These are phyloP conservation scores for Oidiodendron maius DNA, from an alignment of 495 filamentous ascomycete genomes.

Conservation along the genomic window DNA sequence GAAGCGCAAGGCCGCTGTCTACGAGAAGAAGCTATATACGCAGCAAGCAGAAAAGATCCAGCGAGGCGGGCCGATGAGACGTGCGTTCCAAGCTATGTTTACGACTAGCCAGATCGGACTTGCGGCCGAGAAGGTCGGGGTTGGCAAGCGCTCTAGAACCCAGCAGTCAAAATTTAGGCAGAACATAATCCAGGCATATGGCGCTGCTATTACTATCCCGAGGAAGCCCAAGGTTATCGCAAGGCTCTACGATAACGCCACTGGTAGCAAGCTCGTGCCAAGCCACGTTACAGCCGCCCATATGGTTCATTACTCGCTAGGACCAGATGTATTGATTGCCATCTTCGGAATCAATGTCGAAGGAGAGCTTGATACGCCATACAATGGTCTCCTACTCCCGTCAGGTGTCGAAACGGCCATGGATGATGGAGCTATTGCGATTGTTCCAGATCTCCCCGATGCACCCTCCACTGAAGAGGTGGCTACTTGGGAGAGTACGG, in stretches of 20 bases:
- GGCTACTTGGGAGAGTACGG: slow-evolving; percentile 3
- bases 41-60: no score
- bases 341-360: slow-evolving; percentile 18
- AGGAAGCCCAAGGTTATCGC: no score
- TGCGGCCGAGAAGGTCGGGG: slow-evolving; percentile 7
- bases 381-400: slow-evolving; percentile 19
- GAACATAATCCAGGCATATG: no score
- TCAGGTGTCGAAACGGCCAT: slow-evolving; percentile 10
- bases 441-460: slow-evolving; percentile 19
- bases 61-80: no score
- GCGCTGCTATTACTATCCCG: no score
- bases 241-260: background rate
- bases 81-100: slow-evolving; percentile 18
- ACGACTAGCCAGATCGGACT: slow-evolving; percentile 17
- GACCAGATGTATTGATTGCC: slow-evolving; percentile 12
- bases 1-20: no score
- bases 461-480: slow-evolving; percentile 13
- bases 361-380: slow-evolving; percentile 14
- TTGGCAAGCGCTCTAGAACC: slow-evolving; percentile 2
- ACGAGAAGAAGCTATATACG: slow-evolving; percentile 10
- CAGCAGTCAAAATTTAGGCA: background rate
- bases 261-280: background rate
- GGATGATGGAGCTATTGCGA: slow-evolving; percentile 17
- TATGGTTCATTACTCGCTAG: slow-evolving; percentile 17
- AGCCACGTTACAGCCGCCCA: slow-evolving; percentile 13